Evolutionary conservation across 2,329 filamentous ascomycete species (phyloP), one percentile per base, ranked within the genome.

Genomic region (Pochonia chlamydosporia): DNA sequence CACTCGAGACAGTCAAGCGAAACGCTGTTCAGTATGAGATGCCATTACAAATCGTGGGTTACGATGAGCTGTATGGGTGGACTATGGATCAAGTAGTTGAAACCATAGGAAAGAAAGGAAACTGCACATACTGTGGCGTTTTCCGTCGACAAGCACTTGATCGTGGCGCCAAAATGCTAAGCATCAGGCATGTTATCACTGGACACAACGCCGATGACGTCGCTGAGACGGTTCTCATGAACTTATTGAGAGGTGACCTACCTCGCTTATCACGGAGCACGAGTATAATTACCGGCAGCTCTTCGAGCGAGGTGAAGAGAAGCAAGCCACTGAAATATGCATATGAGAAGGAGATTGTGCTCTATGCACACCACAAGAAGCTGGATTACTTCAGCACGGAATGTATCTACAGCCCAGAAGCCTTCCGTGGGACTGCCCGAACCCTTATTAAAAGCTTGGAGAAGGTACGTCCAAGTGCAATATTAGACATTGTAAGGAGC

Each of bases 51-150:
- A 95, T 99, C 47, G 82, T 99, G 43, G 90, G 92, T 43, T 99
- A 99, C 60, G 85, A 85, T 46, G 87, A 96, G 60, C 74, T 99
- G 9, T 99, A 99, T 64, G 93, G 92, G 8, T 99, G 93, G 93
- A 96, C 91, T 1, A 99, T 99, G 93, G 93, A 99, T 61, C 89
- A 97, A 62, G 93, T 99, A 9, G 95, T 99, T 4, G 87, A 91
- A 59, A 89, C 92, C 41, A 87, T 99, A 43, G 93, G 93, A 13
- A 97, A 96, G 72, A 97, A 96, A 67, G 91, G 92, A 25, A 99
- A 99, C 67, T 99, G 93, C 76, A 99, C 95, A 25, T 99, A 99
- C 62, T 99, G 93, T 61, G 93, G 93, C 13, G 93, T 99, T 16
- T 99, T 99, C 63, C 78, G 93, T 46, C 79, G 95, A 49, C 93